Conservation (phyloP, 495 filamentous ascomycete species). For the Aspergillus hancockii region DNA sequence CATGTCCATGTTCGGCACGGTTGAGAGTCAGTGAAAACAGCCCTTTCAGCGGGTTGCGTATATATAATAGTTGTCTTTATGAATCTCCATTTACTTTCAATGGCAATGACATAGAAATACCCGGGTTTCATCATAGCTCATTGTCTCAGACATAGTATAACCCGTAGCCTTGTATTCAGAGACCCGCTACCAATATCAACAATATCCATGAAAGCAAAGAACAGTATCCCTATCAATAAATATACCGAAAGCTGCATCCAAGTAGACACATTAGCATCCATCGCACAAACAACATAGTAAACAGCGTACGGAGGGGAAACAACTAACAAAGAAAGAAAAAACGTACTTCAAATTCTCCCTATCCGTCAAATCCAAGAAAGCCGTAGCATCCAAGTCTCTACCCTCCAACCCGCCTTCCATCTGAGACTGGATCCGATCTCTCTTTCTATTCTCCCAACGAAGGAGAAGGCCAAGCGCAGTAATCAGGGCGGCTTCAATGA, state of each 20-base stretch:
- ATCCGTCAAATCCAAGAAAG: slow-evolving; percentile 63
- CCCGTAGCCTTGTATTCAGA: no score
- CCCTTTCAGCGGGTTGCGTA: no score
- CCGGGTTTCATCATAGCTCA: no score
- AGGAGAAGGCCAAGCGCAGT: slow-evolving; percentile 48
- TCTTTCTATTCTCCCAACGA: slow-evolving; percentile 55
- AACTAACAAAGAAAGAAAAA: neutral
- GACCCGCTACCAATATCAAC: no score
- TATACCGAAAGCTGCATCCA: slow-evolving; percentile 35
- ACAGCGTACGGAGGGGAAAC: neutral
- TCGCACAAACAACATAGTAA: neutral
- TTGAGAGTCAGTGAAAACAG: neutral
- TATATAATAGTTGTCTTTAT: neutral
- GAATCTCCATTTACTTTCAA: neutral
- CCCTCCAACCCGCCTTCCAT: slow-evolving; percentile 49
- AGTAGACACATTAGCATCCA: slow-evolving; percentile 7
- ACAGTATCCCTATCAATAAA: slow-evolving; percentile 21
- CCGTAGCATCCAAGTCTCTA: slow-evolving; percentile 54
- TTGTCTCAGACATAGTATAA: no score
- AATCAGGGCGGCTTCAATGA: slow-evolving; percentile 54
- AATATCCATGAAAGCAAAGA: neutral
- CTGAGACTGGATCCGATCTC: slow-evolving; percentile 52
- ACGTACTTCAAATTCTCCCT: slow-evolving; percentile 56
- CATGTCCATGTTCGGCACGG: no score
- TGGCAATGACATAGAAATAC: no score